phyloP scores from a whole-genome alignment of 352 stramenopile species.

The Pythium coloratum region DNA sequence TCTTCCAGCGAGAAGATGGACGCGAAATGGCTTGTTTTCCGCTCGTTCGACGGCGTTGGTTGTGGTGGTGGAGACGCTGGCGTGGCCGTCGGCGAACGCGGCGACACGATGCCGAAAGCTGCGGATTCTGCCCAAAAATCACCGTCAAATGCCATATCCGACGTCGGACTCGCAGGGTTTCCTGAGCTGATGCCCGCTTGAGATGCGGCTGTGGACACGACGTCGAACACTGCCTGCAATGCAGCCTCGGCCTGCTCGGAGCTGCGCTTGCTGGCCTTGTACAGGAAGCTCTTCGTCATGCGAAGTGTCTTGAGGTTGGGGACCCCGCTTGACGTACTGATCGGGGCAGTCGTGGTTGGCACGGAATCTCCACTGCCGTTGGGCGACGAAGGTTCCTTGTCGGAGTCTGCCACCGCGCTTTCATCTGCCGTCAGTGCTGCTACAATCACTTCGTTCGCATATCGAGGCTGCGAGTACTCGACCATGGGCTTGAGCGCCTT shows the following conservation, averaged over 20 bases:
- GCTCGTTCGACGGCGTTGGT: constrained; percentile 11
- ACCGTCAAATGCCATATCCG: constrained; percentile 46
- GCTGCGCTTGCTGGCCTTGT: constrained; percentile 69
- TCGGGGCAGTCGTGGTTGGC: not conserved
- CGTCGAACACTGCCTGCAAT: constrained; percentile 68
- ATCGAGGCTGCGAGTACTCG: constrained; percentile 68
- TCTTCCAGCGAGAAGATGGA: constrained; percentile 69
- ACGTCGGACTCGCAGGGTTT: constrained; percentile 17
- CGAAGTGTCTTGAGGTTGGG: constrained; percentile 41
- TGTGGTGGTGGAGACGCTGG: constrained; percentile 16
- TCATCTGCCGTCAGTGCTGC: constrained; percentile 30
- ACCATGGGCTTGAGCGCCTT: constrained; percentile 66
- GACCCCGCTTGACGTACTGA: constrained; percentile 13
- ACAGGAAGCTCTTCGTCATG: constrained; percentile 62
- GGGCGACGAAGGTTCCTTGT: constrained; percentile 29
- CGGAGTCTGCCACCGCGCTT: not conserved
- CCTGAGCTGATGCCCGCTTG: constrained; percentile 17
- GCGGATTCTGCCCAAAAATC: constrained; percentile 55
- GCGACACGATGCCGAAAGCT: constrained; percentile 24
- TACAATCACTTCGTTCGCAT: constrained; percentile 67
- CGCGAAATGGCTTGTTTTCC: constrained; percentile 36
- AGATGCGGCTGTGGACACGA: constrained; percentile 38
- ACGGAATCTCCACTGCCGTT: not conserved
- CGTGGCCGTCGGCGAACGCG: constrained; percentile 14
- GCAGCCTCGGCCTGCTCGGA: constrained; percentile 67